phyloP scores from a whole-genome alignment of 2,329 filamentous ascomycete species.

The Sclerotinia spermophila region DNA sequence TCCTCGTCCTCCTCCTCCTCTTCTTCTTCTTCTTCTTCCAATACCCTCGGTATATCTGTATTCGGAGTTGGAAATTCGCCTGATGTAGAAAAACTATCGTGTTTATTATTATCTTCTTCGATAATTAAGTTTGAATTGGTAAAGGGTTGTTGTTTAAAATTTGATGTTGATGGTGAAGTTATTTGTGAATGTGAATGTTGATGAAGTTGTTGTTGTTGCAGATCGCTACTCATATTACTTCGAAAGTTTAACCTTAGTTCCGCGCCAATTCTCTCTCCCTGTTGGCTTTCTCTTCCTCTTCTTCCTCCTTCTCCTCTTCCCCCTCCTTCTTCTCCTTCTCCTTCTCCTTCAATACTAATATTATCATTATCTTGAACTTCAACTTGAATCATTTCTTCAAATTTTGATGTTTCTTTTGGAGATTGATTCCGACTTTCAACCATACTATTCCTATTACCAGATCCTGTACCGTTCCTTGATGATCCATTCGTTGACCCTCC shows the following conservation, averaged over 20 bases:
- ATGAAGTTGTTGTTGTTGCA: constrained; percentile 19
- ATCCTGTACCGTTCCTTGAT: constrained; percentile 1
- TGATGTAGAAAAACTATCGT: constrained; percentile 31
- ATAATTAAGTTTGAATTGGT: constrained; percentile 1
- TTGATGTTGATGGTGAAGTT: background rate
- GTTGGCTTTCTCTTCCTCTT: background rate
- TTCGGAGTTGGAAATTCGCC: constrained; percentile 34
- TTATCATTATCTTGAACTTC: background rate
- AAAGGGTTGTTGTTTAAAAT: constrained; percentile 3
- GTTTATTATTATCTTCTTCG: constrained; percentile 21
- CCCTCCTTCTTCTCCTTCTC: background rate
- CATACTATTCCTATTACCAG: background rate
- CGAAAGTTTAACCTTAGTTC: constrained; percentile 18
- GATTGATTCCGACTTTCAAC: background rate
- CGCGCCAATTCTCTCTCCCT: constrained; percentile 9
- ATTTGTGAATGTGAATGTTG: constrained; percentile 11
- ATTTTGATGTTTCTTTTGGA: background rate
- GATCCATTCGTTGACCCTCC: constrained; percentile 11
- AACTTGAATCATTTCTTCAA: background rate
- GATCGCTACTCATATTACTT: constrained; percentile 18
- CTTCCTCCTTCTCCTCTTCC: background rate
- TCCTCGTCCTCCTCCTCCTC: background rate
- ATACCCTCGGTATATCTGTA: constrained; percentile 31
- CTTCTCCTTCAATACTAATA: background rate
- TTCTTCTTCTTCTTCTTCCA: constrained; percentile 25